Base-by-base conservation (phyloP, 768 basidiomycete genomes). In the Boletus insuetus region DNA sequence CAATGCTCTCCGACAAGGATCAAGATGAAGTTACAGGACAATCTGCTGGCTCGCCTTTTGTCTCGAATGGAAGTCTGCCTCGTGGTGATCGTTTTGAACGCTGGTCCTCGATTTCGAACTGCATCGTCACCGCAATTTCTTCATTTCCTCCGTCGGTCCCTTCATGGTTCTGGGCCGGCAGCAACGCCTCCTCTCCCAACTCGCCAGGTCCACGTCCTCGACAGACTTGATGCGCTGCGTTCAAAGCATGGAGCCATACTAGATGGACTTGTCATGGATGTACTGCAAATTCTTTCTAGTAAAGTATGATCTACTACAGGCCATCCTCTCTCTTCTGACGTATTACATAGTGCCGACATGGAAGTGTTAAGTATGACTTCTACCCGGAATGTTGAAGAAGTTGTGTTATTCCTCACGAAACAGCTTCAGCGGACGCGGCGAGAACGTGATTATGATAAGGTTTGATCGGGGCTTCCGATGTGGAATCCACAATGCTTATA, bases 331-430 rank as follows among this genome's bases (percentile, higher is more conserved):
- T 24, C n/a, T 14, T 35, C 41, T 56, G 34, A 59, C 34, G 29
- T 49, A 26, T 35, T 37, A 39, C 37, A 32, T 40, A 94, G 91
- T 65, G 88, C 91, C 40, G 96, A 98, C 65, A 93, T 98, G 79
- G 97, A 98, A 74, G 97, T 94, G 13, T 74, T 98, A 50, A 91
- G 86, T 69, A 92, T 98, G 89, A 91, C 94, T 0, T 89, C 91
- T 16, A 91, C 90, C 62, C 78, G 95, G 48, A 99, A 97, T 59
- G 94, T 98, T 14, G 97, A 98, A 67, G 97, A 98, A 48, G 93
- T 98, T 2, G 95, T 96, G 1, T 68, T 89, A 3, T 96, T 97
- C 83, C 79, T 99, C 65, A 98, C 98, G 81, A 99, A 98, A 72
- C 95, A 98, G 67, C 79, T 99, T n/a, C 84, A 90, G 64, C 87